Evolutionary conservation across 768 basidiomycete genomes (phyloP).

Genomic region (Lactarius sanguifluus): DNA sequence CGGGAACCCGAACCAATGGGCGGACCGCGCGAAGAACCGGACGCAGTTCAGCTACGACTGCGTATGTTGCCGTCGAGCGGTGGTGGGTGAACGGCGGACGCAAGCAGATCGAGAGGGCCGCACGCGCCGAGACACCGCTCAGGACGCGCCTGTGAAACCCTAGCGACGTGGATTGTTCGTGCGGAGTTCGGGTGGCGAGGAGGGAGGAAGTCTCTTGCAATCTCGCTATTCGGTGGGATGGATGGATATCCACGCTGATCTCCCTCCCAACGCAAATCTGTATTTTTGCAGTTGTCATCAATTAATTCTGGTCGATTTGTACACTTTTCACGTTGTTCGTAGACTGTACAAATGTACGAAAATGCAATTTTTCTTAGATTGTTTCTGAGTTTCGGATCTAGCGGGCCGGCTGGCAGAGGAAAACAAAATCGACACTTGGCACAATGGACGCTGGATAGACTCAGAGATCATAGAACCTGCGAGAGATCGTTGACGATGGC

Average conservation of each 20-base stretch:
- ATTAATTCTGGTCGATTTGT: not conserved
- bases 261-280: not conserved
- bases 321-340: not conserved
- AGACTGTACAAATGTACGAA: not conserved
- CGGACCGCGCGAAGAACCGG: conserved; percentile 50
- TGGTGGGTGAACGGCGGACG: conserved; percentile 48
- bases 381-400: not conserved
- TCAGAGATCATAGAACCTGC: too few species aligned
- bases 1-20: conserved; percentile 56
- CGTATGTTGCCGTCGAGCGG: conserved; percentile 48
- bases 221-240: too few species aligned
- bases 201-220: too few species aligned
- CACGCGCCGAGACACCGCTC: not conserved
- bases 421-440: too few species aligned
- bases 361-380: not conserved
- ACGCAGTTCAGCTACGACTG: conserved; percentile 55
- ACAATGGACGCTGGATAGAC: too few species aligned
- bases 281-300: not conserved
- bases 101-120: conserved; percentile 15
- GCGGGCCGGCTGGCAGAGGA: not conserved
- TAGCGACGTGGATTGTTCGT: too few species aligned
- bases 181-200: too few species aligned
- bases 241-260: too few species aligned
- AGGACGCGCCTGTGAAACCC: not conserved
- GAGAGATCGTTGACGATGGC: not conserved